These are phyloP conservation scores for Globisporangium carolinianum DNA, from an alignment of 352 stramenopile species.

Conservation along the genomic window DNA sequence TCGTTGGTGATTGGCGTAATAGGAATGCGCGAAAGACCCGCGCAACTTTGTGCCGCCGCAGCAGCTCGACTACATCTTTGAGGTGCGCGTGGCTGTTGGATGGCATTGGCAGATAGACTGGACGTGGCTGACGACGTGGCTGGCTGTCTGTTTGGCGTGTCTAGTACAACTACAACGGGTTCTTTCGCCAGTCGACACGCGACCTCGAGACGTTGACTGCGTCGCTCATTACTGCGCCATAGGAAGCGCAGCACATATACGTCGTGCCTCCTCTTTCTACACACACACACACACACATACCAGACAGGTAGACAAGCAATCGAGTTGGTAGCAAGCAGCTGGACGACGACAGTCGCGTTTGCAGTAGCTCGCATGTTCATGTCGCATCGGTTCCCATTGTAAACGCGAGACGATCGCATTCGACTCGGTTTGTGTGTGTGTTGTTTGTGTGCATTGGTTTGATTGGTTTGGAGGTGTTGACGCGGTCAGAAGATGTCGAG, in stretches of 20 bases:
- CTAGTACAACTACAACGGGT: constrained; percentile 82
- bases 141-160: not conserved
- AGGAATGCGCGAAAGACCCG: constrained; percentile 69
- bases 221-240: constrained; percentile 25
- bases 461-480: too few species aligned
- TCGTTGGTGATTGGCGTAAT: constrained; percentile 5
- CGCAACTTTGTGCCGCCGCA: constrained; percentile 63
- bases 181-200: constrained; percentile 72
- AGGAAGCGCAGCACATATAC: constrained; percentile 2
- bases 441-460: not conserved
- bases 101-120: not conserved
- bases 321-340: not conserved
- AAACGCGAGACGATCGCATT: too few species aligned
- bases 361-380: too few species aligned
- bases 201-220: constrained; percentile 59
- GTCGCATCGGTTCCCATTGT: too few species aligned
- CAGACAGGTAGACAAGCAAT: not conserved
- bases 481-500: constrained; percentile 45
- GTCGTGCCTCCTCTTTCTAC: too few species aligned
- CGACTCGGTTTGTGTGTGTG: too few species aligned
- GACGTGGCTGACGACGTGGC: not conserved
- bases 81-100: constrained; percentile 33
- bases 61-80: constrained; percentile 88
- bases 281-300: not conserved
- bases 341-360: too few species aligned